Evolutionary conservation across 1,284 basidiomycete genomes (phyloP), one percentile per base, ranked within the genome.

Genomic region (Sanguinoderma infundibulare): DNA sequence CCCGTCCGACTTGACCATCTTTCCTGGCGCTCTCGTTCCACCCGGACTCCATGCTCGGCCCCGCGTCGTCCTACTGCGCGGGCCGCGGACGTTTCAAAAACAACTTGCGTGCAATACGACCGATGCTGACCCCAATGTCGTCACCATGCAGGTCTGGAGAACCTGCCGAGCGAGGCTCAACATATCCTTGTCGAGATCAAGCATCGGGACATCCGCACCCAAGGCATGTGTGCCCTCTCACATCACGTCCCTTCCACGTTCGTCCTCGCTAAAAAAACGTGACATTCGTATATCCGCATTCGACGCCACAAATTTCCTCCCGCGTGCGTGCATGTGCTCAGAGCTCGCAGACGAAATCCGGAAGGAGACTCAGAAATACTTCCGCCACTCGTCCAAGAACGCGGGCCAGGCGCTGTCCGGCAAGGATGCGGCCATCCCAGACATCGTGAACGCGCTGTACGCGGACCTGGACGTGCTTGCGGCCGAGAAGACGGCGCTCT

Each of bases 111-210:
- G 24, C 12, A 15, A 5, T 22, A 14, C 6, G 14, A 14, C 14
- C 24, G 28, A 50, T n/a, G 20, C 47, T 50, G 17, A 50, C 47
- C 5, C n/a, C n/a, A n/a, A n/a, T 32, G 28, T 50, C 20, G 32
- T 20, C 2, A 22, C 15, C 28, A 38, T 62, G 34, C 71, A 91
- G 91, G 85, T 67, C 79, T 94, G 32, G 91, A 94, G 66, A 93
- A 92, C 70, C 78, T 93, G 46, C 89, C 89, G 0, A 83, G 82
- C 57, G 91, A 93, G 73, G 84, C 92, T 7, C 84, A 85, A 35
- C 87, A 87, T 71, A 77, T 93, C 9, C 78, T 92, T 12, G 82
- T 87, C 53, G 91, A 93, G 74, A 92, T 94, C 56, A 83, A 82
- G 61, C 81, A 82, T 64, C 86, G 83, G 69, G 86, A 87, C 57